phyloP scores from a whole-genome alignment of 345 rosid genomes.

The Aethionema arabicum region DNA sequence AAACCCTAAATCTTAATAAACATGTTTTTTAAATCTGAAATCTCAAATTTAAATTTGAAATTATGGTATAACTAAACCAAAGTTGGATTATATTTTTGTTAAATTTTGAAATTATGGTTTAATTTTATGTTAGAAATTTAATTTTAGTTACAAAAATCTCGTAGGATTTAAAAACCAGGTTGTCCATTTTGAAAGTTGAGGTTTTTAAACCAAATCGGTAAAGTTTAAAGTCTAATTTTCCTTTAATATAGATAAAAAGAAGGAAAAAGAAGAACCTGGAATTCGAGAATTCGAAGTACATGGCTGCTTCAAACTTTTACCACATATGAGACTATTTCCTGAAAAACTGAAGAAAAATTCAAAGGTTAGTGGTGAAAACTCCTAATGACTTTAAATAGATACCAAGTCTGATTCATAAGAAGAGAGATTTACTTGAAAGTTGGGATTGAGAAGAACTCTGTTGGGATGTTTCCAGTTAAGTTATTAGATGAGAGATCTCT shows the following conservation, averaged over 20 bases:
- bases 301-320: conserved; percentile 63
- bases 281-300: conserved; percentile 58
- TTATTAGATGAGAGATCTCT: conserved; percentile 84
- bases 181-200: too few relatives aligned
- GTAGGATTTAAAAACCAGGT: too few relatives aligned
- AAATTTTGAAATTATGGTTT: too few relatives aligned
- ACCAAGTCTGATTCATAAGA: not conserved
- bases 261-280: conserved; percentile 50
- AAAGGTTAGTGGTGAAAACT: conserved; percentile 3
- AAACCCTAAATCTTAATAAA: too few relatives aligned
- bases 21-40: too few relatives aligned
- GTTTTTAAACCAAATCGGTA: too few relatives aligned
- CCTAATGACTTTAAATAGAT: not conserved
- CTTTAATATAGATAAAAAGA: conserved; percentile 15
- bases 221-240: not conserved
- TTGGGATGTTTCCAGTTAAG: conserved; percentile 65
- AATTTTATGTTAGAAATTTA: too few relatives aligned
- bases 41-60: too few relatives aligned
- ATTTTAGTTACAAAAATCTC: too few relatives aligned
- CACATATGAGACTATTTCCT: conserved; percentile 66
- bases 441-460: conserved; percentile 54
- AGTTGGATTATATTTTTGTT: too few relatives aligned
- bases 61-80: too few relatives aligned
- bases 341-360: conserved; percentile 54
- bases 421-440: conserved; percentile 59